Evolutionary conservation across 192 early-diverging fungal genomes (phyloP), one percentile per base, ranked within the genome.

Genomic region (Coemansia sp.): DNA sequence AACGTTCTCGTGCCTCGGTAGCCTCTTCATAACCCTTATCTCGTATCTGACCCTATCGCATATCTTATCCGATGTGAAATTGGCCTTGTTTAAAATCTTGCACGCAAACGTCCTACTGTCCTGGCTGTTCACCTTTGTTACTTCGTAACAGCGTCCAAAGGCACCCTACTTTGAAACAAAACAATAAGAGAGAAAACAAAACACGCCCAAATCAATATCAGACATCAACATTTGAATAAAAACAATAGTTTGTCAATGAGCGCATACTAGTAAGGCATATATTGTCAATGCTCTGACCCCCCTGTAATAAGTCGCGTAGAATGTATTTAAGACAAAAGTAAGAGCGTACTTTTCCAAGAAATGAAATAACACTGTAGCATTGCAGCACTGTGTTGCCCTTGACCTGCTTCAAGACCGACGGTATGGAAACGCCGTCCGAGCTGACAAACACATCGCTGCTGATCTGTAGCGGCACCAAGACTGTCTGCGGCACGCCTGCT

Each of bases 71-170:
- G 48, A 80, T 51, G 66, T 73, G 56, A 84, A 80, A 55, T 49
- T 77, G 61, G 5, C 70, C 42, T 84, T 88, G 61, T 84, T 80
- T 30, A 76, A 76, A 60, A 84, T 84, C 63, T 91, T 87, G 73
- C 87, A 81, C 18, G 94, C 94, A 59, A 84, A 87, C 30, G 82
- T 71, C 18, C 71, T 65, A 1, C 81, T 69, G 31, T 79, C 80
- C 1, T 57, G 32, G 45, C 86, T 80, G 0, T 58, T 56, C 17
- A 54, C 10, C 11, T 69, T 73, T 33, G 50, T 63, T n/a, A 93
- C 92, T 56, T 88, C 77, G 61, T 90, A 96, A 69, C 92, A 93
- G 31, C 89, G 85, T 4, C 93, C 94, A 82, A 96, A 96, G 20
- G 94, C 94, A 30, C 94, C 94, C 93, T 96, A 78, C 31, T 48